phyloP scores from a whole-genome alignment of 768 basidiomycete genomes.

The Boletus subparvulus region DNA sequence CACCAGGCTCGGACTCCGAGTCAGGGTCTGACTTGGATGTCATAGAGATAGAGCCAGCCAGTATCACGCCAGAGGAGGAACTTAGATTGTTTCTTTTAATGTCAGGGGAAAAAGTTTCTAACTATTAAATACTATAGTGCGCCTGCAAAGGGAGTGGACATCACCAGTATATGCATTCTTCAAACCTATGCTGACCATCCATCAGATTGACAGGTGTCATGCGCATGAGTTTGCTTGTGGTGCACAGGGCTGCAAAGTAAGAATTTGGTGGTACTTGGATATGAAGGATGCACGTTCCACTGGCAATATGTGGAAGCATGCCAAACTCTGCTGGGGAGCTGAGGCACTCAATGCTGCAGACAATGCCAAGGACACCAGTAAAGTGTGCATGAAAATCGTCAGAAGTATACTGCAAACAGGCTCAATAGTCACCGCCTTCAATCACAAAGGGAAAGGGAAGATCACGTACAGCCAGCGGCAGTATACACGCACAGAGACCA shows the following conservation, averaged over 20 bases:
- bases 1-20: no score
- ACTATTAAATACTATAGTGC: neutral
- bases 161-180: slow-evolving; percentile 39
- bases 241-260: slow-evolving; percentile 18
- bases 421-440: neutral
- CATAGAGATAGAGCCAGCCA: no score
- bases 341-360: slow-evolving; percentile 11
- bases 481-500: no score
- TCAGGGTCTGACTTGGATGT: no score
- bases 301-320: slow-evolving; percentile 32
- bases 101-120: neutral
- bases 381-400: neutral
- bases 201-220: slow-evolving; percentile 17
- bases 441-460: neutral
- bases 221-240: slow-evolving; percentile 33
- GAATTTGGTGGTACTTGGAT: slow-evolving; percentile 23
- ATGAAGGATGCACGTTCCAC: slow-evolving; percentile 30
- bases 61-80: no score
- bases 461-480: neutral
- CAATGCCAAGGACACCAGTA: slow-evolving; percentile 8
- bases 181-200: slow-evolving; percentile 19
- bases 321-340: slow-evolving; percentile 34
- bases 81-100: no score
- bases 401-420: neutral
- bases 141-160: slow-evolving; percentile 26